Percentiles rank a stretch among this genome's conserved stretches.
phyloP scores from a whole-genome alignment of 2,329 filamentous ascomycete species.

The Leptodontidium sp. region DNA sequence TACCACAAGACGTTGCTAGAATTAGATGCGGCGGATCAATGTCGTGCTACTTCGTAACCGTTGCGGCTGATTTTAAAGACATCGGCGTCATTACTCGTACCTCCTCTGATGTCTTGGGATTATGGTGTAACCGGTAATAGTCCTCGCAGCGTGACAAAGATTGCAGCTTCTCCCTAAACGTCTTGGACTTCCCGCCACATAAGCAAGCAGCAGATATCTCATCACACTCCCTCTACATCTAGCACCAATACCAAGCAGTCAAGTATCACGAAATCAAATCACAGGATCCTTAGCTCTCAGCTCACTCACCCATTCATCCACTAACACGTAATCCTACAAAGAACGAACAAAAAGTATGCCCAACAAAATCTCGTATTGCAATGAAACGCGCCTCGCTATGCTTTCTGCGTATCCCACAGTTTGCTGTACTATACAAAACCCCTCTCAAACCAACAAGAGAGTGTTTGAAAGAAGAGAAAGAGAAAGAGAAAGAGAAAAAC shows the following conservation, averaged over 20 bases:
- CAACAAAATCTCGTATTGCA: slow-evolving; percentile 7
- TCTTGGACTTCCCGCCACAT: background rate
- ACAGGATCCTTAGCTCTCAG: background rate
- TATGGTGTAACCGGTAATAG: background rate
- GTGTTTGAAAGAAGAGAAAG: background rate
- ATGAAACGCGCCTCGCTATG: slow-evolving; percentile 17
- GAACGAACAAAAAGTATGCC: background rate
- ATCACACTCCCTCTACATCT: background rate
- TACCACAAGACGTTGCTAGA: background rate
- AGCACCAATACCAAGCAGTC: background rate
- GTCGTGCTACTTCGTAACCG: background rate
- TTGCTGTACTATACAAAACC: slow-evolving; percentile 12
- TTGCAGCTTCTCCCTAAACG: background rate
- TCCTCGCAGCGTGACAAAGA: background rate
- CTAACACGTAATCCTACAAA: background rate
- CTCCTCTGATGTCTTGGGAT: too few relatives aligned
- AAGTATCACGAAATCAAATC: background rate
- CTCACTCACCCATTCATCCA: background rate
- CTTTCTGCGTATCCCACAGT: slow-evolving; percentile 13
- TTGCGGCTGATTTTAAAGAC: background rate
- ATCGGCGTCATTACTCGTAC: background rate
- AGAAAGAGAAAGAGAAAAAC: slow-evolving; percentile 9
- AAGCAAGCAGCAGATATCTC: background rate
- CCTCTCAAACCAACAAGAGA: background rate
- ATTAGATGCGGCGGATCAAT: background rate